A percentile compares a stretch with the other conserved stretches of the same genome.
These are phyloP conservation scores for Agroathelia rolfsii DNA, from an alignment of 1,284 basidiomycete species.

Conservation along the genomic window DNA sequence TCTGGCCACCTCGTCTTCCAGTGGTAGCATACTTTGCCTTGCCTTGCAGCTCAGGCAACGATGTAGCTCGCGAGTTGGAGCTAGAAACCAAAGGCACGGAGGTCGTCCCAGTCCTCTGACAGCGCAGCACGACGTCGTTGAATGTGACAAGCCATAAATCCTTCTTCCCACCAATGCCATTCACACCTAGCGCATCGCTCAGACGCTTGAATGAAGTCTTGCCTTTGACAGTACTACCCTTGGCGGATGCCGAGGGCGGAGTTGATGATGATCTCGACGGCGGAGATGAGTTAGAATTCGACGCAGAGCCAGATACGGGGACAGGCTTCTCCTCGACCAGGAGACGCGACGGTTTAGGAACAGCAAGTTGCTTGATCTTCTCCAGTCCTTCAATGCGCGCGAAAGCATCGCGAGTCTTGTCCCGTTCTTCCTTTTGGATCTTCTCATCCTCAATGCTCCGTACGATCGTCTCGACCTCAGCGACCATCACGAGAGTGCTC, in stretches of 20 bases:
- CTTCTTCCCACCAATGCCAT: conserved; percentile 61
- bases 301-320: conserved; percentile 16
- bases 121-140: conserved; percentile 90
- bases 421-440: conserved; percentile 89
- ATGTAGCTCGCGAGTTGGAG: conserved; percentile 58
- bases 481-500: conserved; percentile 90
- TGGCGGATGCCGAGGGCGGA: conserved; percentile 40
- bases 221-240: conserved; percentile 57
- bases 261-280: conserved; percentile 35
- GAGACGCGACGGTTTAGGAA: conserved; percentile 81
- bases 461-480: conserved; percentile 92
- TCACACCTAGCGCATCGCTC: conserved; percentile 64
- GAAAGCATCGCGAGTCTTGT: conserved; percentile 88
- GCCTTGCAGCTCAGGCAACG: conserved; percentile 68
- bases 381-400: conserved; percentile 94
- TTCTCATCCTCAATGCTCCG: conserved; percentile 97
- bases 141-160: conserved; percentile 93
- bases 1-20: conserved; percentile 59
- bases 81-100: conserved; percentile 73
- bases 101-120: conserved; percentile 85
- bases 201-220: conserved; percentile 79
- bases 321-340: conserved; percentile 77
- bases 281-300: conserved; percentile 18
- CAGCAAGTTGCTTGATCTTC: conserved; percentile 76
- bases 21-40: conserved; percentile 75